Evolutionary conservation across 2,329 filamentous ascomycete species (phyloP).

Genomic region (Fusarium buxicola): DNA sequence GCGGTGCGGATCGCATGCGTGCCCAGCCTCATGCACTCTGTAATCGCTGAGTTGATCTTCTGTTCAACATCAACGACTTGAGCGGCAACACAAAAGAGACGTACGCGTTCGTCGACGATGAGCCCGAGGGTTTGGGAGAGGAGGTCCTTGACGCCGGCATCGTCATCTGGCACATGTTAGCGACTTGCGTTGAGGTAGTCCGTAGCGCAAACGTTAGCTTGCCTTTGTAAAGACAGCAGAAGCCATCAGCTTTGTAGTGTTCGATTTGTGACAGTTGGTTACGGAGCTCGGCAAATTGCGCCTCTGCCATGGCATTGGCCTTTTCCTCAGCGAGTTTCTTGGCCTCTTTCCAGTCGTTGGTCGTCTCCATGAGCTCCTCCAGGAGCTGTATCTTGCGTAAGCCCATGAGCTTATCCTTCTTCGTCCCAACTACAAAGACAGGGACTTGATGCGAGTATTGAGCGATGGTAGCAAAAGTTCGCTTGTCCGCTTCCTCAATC

Average conservation of each 20-base stretch:
- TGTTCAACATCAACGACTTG: conserved; percentile 48
- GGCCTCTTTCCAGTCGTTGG: conserved; percentile 41
- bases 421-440: conserved; percentile 43
- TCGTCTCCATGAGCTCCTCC: conserved; percentile 44
- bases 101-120: conserved; percentile 46
- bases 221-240: conserved; percentile 44
- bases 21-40: conserved; percentile 46
- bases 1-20: conserved; percentile 45
- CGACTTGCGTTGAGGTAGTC: rapidly evolving
- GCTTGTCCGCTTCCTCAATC: conserved; percentile 44
- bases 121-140: conserved; percentile 44
- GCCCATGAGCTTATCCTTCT: conserved; percentile 43
- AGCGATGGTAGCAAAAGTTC: conserved; percentile 43
- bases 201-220: rapidly evolving
- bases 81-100: conserved; percentile 47
- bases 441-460: conserved; percentile 44
- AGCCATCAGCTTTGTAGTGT: conserved; percentile 45
- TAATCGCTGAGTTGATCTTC: conserved; percentile 48
- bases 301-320: conserved; percentile 37
- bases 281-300: conserved; percentile 39
- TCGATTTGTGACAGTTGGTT: conserved; percentile 43
- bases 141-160: conserved; percentile 40
- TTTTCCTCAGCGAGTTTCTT: conserved; percentile 38
- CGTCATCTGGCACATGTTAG: conserved; percentile 31
- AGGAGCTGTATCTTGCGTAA: conserved; percentile 36